Evolutionary conservation across 225 moss, liverwort and hornwort species (phyloP).

Genomic region (Asterella californica): DNA sequence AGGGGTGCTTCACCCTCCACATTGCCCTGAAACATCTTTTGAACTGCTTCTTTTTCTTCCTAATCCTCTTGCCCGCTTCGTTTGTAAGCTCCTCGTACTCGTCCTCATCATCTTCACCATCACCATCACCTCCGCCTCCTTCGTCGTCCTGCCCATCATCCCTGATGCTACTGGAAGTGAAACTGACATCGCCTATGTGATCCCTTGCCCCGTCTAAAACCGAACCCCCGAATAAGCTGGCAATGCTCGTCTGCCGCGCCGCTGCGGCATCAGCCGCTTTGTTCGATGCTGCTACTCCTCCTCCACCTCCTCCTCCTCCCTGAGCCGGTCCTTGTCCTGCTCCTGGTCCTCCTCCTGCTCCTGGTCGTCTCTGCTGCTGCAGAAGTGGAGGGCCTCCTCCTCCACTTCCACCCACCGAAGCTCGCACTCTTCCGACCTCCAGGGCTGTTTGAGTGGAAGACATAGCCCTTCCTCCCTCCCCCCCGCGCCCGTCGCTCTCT

Average conservation of each 20-base stretch:
- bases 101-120: conserved; percentile 23
- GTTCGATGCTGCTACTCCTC: background rate
- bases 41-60: conserved; percentile 32
- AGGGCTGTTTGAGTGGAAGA: conserved; percentile 24
- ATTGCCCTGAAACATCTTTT: conserved; percentile 27
- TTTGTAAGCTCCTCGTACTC: conserved; percentile 25
- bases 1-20: conserved; percentile 29
- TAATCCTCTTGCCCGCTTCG: conserved; percentile 24
- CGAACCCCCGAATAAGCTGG: conserved; percentile 9
- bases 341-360: no score
- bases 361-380: background rate
- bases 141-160: conserved; percentile 5
- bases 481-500: background rate
- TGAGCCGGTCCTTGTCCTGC: background rate
- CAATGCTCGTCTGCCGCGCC: conserved; percentile 13
- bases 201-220: background rate
- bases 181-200: conserved; percentile 4
- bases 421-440: conserved; percentile 19
- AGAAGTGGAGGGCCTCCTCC: background rate
- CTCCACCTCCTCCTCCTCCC: background rate
- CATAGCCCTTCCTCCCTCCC: conserved; percentile 15
- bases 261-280: conserved; percentile 2
- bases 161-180: background rate
- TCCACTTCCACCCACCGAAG: background rate
- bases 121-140: background rate